Evolutionary conservation across 129 eudicot species (phyloP).

Genomic region (Flaveria brownii): DNA sequence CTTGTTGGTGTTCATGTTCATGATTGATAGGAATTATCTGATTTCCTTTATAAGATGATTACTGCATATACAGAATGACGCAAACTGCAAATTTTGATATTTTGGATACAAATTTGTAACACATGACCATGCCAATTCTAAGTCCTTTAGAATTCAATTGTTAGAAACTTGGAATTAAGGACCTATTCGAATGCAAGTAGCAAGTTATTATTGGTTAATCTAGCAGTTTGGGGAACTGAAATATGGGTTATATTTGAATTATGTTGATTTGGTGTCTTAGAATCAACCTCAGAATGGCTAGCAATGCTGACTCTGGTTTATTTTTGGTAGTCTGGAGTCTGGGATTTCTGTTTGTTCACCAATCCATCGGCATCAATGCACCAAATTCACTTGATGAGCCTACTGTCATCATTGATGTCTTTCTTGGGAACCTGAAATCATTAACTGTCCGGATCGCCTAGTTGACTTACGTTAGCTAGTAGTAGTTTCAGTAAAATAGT

Average conservation of each 20-base stretch:
- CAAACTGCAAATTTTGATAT: neutral
- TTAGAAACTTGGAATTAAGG: neutral
- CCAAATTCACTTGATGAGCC: conserved; percentile 11
- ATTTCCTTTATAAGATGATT: no score
- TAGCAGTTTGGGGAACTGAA: neutral
- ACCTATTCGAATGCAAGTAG: neutral
- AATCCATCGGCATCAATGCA: neutral
- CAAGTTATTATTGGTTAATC: neutral
- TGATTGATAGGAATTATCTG: no score
- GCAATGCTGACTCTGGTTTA: neutral
- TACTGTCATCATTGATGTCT: neutral
- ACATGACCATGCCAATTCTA: neutral
- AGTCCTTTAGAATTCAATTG: neutral
- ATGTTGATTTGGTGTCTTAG: neutral
- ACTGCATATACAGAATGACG: no score
- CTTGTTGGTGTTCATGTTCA: no score
- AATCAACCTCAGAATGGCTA: neutral
- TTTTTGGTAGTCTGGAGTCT: conserved; percentile 1
- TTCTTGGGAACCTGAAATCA: conserved; percentile 11
- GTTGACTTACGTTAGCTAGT: neutral
- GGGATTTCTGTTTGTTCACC: neutral
- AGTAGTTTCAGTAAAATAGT: neutral
- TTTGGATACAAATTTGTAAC: neutral
- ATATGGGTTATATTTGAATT: neutral
- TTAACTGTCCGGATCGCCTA: neutral